These are phyloP conservation scores for Phytophthora pistaciae DNA, from an alignment of 352 stramenopile genomes.

Conservation along the genomic window DNA sequence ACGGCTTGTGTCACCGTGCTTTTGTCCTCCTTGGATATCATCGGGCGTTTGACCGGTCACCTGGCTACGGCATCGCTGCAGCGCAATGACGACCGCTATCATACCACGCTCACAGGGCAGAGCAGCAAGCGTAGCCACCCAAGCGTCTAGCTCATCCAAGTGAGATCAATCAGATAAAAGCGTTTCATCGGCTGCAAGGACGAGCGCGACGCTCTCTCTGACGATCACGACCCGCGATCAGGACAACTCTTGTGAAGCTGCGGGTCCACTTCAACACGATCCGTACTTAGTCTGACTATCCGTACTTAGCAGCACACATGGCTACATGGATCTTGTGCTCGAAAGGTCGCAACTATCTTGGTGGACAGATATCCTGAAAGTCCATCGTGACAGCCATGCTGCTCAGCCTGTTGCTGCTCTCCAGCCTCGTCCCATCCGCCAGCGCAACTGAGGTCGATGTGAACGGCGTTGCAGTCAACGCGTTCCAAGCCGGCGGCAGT, in stretches of 20 bases:
- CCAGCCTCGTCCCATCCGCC: neutral
- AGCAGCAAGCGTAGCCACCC: neutral
- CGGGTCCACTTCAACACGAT: neutral
- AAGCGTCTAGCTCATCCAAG: neutral
- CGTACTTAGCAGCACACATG: neutral
- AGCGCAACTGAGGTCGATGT: conserved; percentile 15
- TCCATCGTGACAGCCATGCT: conserved; percentile 3
- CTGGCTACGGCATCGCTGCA: neutral
- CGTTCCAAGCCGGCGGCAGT: conserved; percentile 4
- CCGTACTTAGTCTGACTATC: neutral
- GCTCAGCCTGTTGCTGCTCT: conserved; percentile 9
- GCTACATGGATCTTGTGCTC: conserved; percentile 3
- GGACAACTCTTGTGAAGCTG: too few species aligned
- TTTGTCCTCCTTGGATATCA: neutral
- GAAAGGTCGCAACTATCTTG: conserved; percentile 3
- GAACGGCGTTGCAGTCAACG: conserved; percentile 6
- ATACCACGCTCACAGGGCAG: too few species aligned
- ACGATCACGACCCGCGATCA: neutral
- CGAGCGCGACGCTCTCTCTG: neutral
- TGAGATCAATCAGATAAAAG: neutral
- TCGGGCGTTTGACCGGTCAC: neutral
- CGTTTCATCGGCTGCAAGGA: neutral
- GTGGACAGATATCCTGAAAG: too few species aligned
- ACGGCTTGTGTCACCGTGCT: neutral
- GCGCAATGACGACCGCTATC: neutral